Base-by-base conservation (phyloP, 2,329 filamentous ascomycete species). In the Blastomyces parvus region DNA sequence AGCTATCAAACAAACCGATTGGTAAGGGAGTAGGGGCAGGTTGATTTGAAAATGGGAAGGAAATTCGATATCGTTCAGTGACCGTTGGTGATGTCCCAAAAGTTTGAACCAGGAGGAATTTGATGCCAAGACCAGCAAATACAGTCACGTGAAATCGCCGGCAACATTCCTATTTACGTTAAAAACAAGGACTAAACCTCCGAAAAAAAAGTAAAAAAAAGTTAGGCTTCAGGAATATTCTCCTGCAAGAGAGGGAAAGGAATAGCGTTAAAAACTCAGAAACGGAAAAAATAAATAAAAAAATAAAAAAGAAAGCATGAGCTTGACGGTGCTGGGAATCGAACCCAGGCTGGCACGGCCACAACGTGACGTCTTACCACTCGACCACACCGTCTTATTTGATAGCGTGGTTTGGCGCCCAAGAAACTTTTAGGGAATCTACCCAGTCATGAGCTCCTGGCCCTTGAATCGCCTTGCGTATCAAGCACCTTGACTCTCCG, bases 281-380 rank as follows among this genome's bases (percentile, higher is more conserved):
- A 7, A 33, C 3, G 5, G 8, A 33, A 7, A 42, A 4, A 56
- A 33, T 7, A 19, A 11, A 30, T n/a, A n/a, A 17, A 30, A 4
- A 5, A 22, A 38, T 19, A 30, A 58, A 58, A 19, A 58, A 17
- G 9, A 44, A 40, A 59, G 19, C 2, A 46, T 3, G 17, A 2
- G 22, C 27, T 6, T 59, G 57, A 59, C 57, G 57, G 57, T 59
- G 57, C 57, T 59, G 57, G 57, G 57, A 59, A 59, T 59, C 57
- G 57, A 59, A 59, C 57, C 57, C 57, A 59, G 57, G 57, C 57
- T 59, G 57, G 57, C 57, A 27, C 57, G 57, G 57, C 57, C 57
- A 59, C 57, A 59, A 59, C 57, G 57, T 27, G 42, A 59, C 57
- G 57, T 59, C 57, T 46, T 59, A 59, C 57, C 57, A 59, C 57